These are phyloP conservation scores for Esteya vermicola DNA, from an alignment of 2,329 filamentous ascomycete genomes.

Conservation along the genomic window DNA sequence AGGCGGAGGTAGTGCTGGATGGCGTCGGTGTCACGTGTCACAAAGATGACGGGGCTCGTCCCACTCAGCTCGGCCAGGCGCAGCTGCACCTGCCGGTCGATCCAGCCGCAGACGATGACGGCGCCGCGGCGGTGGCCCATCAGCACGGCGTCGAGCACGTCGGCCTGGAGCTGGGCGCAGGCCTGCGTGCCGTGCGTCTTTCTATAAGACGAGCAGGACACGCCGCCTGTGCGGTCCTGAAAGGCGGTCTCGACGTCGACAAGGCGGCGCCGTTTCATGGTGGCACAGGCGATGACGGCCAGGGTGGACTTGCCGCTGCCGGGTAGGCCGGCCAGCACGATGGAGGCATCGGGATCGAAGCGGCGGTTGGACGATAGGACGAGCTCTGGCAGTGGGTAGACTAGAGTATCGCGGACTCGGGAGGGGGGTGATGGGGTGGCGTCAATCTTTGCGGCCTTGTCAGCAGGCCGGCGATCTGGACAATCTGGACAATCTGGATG, in stretches of 20 bases:
- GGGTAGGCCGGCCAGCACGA: conserved; percentile 57
- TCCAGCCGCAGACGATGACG: conserved; percentile 55
- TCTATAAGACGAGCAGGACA: conserved; percentile 43
- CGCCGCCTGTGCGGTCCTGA: conserved; percentile 41
- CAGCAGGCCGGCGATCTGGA: too few species aligned
- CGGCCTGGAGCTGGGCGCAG: conserved; percentile 47
- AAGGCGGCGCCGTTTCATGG: conserved; percentile 45
- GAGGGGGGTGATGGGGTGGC: too few species aligned
- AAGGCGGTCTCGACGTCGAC: conserved; percentile 57
- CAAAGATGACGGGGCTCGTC: conserved; percentile 54
- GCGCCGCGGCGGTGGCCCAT: conserved; percentile 41
- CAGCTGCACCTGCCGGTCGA: conserved; percentile 44
- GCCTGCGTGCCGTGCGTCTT: conserved; percentile 44
- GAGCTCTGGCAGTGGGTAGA: too few species aligned
- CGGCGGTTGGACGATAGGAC: conserved; percentile 18
- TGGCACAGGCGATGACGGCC: conserved; percentile 55
- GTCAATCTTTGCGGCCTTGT: too few species aligned
- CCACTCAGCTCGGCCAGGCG: conserved; percentile 45
- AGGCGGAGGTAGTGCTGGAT: conserved; percentile 39
- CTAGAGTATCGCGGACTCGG: too few species aligned
- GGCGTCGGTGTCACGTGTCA: conserved; percentile 49
- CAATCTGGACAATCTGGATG: too few species aligned
- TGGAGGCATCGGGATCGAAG: conserved; percentile 47
- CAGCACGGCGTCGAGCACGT: conserved; percentile 46
- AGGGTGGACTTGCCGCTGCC: conserved; percentile 59